Conservation (phyloP, 139 green algal genomes). For the Pleodorina starrii region DNA sequence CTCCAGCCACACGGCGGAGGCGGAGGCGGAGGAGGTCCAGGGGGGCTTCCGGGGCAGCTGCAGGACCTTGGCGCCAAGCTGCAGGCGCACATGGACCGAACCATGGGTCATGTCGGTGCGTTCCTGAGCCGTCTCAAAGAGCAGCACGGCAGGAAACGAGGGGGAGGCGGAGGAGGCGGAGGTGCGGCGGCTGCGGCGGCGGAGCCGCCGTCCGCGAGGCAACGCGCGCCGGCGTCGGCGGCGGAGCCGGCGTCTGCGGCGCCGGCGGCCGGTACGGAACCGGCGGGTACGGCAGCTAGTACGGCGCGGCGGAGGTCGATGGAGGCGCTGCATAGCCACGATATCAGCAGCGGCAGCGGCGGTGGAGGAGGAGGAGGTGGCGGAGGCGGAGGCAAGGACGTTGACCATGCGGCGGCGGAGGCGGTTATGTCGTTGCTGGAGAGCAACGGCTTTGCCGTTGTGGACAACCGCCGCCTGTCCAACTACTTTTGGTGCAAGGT, state of each 20-base stretch:
- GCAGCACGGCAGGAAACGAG: not conserved
- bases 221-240: not conserved
- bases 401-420: conserved; percentile 24
- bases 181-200: not conserved
- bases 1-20: not conserved
- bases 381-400: not conserved
- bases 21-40: not conserved
- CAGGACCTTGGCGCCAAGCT: conserved; percentile 19
- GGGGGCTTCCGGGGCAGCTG: not conserved
- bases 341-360: not conserved
- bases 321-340: not conserved
- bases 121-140: conserved; percentile 22
- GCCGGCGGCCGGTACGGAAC: not conserved
- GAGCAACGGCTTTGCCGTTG: conserved; percentile 42
- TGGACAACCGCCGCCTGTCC: conserved; percentile 39
- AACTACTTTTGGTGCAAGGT: conserved; percentile 53
- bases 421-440: conserved; percentile 30
- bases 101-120: conserved; percentile 41
- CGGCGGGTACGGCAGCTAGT: not conserved
- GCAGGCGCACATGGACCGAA: conserved; percentile 3
- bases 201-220: not conserved
- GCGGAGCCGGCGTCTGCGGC: not conserved
- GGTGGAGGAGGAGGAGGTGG: not conserved
- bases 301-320: not conserved
- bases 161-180: not conserved